Evolutionary conservation across 768 basidiomycete genomes (phyloP).

Genomic region (button mushroom (Agaricus bisporus)): DNA sequence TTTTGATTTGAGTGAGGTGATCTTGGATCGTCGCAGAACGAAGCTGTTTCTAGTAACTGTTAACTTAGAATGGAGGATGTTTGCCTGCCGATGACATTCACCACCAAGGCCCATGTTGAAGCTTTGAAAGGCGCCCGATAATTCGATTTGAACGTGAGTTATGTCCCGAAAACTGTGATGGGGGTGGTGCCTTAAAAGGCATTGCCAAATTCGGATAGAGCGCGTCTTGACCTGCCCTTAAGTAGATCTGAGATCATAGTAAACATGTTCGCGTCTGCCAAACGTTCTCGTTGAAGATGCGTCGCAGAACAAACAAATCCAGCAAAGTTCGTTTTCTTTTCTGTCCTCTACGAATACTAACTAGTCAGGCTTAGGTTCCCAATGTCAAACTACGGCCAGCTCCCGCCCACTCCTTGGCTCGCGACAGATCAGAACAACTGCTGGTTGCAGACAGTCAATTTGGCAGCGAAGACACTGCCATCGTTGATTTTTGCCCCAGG

Average conservation of each 20-base stretch:
- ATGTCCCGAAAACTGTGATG: no score
- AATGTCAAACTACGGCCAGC: conserved; percentile 78
- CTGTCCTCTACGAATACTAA: background rate
- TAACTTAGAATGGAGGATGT: no score
- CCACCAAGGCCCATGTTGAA: no score
- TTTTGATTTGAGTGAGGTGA: no score
- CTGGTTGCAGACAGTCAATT: conserved; percentile 45
- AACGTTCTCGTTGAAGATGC: conserved; percentile 22
- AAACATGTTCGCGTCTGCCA: background rate
- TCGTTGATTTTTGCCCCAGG: conserved; percentile 49
- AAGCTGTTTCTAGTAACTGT: no score
- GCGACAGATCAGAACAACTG: conserved; percentile 28
- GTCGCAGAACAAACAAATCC: conserved; percentile 59
- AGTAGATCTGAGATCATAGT: background rate
- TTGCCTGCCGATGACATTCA: no score
- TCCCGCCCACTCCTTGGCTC: conserved; percentile 27
- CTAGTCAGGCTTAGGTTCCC: conserved; percentile 48
- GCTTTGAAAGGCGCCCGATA: no score
- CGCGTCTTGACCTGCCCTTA: conserved; percentile 6
- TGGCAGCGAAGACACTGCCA: conserved; percentile 37
- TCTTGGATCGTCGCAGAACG: no score
- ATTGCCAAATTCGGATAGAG: background rate
- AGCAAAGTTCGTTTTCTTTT: conserved; percentile 39
- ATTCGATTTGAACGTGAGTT: no score
- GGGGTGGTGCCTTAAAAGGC: no score